Conservation (phyloP, 192 early-diverging fungal species). For the Blastocladiella britannica region DNA sequence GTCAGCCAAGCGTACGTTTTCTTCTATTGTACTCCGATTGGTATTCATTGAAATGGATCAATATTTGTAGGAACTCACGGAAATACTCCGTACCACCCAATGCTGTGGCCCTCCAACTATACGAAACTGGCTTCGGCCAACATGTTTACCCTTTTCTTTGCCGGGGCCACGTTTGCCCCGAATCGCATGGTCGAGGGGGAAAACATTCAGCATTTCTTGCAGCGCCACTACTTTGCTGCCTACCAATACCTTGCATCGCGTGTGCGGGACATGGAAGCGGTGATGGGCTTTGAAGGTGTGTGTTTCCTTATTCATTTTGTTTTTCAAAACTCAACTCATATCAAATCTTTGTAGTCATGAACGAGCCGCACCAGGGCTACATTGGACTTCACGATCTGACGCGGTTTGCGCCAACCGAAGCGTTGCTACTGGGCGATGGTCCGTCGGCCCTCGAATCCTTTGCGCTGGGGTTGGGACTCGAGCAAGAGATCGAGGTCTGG, state of each 20-base stretch:
- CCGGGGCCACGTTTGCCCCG: constrained; percentile 52
- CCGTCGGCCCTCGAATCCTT: constrained; percentile 56
- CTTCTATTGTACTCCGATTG: no score
- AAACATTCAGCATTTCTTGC: constrained; percentile 41
- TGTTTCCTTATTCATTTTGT: background rate
- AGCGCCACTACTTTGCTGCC: constrained; percentile 38
- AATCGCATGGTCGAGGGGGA: constrained; percentile 38
- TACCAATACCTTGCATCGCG: constrained; percentile 49
- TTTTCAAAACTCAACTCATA: background rate
- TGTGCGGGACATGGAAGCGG: constrained; percentile 33
- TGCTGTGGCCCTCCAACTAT: constrained; percentile 77
- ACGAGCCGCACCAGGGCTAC: constrained; percentile 52
- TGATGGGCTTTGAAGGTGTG: constrained; percentile 45
- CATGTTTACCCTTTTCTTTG: constrained; percentile 72
- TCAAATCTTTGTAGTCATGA: constrained; percentile 27
- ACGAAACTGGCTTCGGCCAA: constrained; percentile 59
- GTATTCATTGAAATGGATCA: no score
- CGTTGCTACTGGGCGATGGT: constrained; percentile 45
- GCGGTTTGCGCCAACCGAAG: constrained; percentile 37
- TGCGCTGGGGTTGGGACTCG: constrained; percentile 47
- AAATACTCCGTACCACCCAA: no score
- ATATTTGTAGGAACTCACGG: no score
- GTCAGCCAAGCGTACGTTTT: constrained; percentile 6
- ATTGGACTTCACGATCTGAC: constrained; percentile 40
- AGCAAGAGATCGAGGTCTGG: constrained; percentile 49